phyloP scores from a whole-genome alignment of 78 protist species.

The Guillardia theta region DNA sequence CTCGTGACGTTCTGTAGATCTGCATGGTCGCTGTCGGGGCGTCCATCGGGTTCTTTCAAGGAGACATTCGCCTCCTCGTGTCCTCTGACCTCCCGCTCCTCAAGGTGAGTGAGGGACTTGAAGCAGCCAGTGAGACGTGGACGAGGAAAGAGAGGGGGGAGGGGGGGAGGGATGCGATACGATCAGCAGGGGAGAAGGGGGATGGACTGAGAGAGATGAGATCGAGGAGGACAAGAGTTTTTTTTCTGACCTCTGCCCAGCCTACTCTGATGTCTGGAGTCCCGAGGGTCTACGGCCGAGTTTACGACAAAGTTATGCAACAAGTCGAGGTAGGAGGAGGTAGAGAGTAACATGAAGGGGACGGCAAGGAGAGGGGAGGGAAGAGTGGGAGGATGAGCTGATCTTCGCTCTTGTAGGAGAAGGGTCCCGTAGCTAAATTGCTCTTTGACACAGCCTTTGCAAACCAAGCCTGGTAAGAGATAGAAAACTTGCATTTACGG shows the following conservation, averaged over 20 bases:
- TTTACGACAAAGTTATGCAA: neutral
- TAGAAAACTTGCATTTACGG: neutral
- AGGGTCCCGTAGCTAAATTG: neutral
- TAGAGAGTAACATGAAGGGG: neutral
- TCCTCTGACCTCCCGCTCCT: neutral
- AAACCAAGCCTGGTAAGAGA: neutral
- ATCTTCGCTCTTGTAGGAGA: neutral
- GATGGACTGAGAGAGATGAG: too few species aligned
- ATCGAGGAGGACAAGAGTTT: too few species aligned
- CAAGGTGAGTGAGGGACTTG: too few species aligned
- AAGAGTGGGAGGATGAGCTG: neutral
- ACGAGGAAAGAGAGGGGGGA: too few species aligned
- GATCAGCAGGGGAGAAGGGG: too few species aligned
- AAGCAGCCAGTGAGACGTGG: too few species aligned
- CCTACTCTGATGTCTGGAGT: neutral
- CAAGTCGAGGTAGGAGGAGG: neutral
- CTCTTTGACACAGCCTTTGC: neutral
- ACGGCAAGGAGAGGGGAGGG: neutral
- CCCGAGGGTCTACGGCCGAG: constrained; percentile 7
- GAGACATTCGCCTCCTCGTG: neutral
- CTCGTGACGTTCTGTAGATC: too few species aligned
- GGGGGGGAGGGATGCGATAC: too few species aligned
- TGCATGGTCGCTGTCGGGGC: neutral
- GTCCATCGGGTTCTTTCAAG: neutral
- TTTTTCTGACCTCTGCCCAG: too few species aligned